Conservation (phyloP, 441 rosid genomes). For the Breynia disticha region DNA sequence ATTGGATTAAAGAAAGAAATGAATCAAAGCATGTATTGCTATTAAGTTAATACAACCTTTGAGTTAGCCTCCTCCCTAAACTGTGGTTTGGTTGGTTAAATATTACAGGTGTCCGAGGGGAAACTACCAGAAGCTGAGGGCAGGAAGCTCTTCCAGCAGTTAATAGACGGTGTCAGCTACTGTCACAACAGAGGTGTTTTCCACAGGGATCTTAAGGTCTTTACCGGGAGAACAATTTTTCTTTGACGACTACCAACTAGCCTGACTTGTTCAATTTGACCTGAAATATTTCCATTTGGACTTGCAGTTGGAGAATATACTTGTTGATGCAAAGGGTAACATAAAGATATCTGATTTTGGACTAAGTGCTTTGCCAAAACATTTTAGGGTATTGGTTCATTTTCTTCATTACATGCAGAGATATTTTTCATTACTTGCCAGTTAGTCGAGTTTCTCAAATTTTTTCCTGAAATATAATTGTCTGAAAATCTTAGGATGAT, state of each 20-base stretch:
- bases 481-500: conserved; percentile 42
- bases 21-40: too few species aligned
- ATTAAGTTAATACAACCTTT: too few species aligned
- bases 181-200: conserved; percentile 83
- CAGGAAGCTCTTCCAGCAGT: conserved; percentile 91
- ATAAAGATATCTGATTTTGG: conserved; percentile 93
- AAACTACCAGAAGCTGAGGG: conserved; percentile 63
- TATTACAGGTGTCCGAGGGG: conserved; percentile 54
- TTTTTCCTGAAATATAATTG: too few species aligned
- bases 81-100: neutral
- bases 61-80: neutral
- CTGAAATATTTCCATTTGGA: neutral
- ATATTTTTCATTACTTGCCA: neutral
- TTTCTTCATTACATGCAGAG: neutral
- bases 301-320: conserved; percentile 81
- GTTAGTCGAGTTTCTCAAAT: neutral
- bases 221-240: neutral
- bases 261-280: too few species aligned
- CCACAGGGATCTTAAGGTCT: conserved; percentile 95
- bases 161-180: conserved; percentile 82
- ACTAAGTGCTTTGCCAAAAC: conserved; percentile 91
- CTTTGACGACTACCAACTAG: neutral
- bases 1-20: too few species aligned
- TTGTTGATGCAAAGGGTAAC: conserved; percentile 68
- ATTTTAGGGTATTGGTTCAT: conserved; percentile 47